Conservation (phyloP, 176 grass and related monocot genomes). For the Raddia distichophylla region DNA sequence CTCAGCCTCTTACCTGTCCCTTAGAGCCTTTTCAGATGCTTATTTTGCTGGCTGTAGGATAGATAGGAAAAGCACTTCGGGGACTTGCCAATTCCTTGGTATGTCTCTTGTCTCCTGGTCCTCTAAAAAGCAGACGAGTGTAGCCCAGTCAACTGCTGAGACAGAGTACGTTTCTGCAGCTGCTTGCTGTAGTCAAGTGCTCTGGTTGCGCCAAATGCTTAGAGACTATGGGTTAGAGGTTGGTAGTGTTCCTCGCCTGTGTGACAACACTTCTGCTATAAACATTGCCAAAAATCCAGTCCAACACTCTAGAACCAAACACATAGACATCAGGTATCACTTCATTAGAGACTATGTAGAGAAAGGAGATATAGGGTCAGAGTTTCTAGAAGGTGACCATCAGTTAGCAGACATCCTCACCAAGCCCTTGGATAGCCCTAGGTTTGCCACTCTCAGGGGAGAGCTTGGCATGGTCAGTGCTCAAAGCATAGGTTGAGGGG, state of each 20-base stretch:
- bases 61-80: neutral
- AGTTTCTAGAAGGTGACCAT: neutral
- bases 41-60: conserved; percentile 3
- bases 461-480: no score
- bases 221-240: no score
- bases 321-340: neutral
- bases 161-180: no score
- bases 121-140: neutral
- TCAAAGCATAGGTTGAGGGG: no score
- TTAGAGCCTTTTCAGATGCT: conserved; percentile 1
- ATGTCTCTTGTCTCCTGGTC: neutral
- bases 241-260: no score
- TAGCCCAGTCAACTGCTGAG: neutral
- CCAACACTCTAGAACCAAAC: neutral
- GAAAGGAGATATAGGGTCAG: neutral
- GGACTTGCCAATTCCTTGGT: neutral
- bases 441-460: no score
- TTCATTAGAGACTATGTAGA: neutral
- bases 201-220: no score
- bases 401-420: neutral
- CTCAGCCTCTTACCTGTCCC: no score
- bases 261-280: neutral
- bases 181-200: neutral
- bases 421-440: neutral
- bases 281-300: neutral